Evolutionary conservation across 345 rosid genomes (phyloP).

Genomic region (Sonneratia caseolaris): DNA sequence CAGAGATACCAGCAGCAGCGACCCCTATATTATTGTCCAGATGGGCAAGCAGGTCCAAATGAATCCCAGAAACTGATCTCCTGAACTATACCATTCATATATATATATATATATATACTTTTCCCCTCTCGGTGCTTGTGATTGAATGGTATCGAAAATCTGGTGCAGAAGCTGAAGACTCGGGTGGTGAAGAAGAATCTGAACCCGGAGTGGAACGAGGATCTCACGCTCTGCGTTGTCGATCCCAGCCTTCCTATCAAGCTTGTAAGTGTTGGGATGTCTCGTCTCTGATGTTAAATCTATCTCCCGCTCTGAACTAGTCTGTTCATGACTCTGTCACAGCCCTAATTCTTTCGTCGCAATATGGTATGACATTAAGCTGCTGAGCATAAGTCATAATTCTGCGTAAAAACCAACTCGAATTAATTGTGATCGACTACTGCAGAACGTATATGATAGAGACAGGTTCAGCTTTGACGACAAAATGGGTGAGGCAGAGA

Average conservation of each 20-base stretch:
- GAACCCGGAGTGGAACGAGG: constrained; percentile 16
- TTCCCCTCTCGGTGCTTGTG: no score
- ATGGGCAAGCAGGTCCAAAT: constrained; percentile 10
- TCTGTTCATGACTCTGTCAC: background rate
- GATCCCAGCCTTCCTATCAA: constrained; percentile 10
- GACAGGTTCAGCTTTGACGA: constrained; percentile 62
- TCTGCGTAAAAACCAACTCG: background rate
- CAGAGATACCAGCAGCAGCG: constrained; percentile 40
- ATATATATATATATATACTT: no score
- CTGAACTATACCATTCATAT: no score
- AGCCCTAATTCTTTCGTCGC: background rate
- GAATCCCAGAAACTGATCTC: background rate
- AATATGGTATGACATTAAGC: no score
- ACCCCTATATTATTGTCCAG: constrained; percentile 5
- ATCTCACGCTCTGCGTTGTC: constrained; percentile 7
- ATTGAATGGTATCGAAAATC: background rate
- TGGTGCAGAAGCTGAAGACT: constrained; percentile 14
- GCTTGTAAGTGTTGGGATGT: constrained; percentile 8
- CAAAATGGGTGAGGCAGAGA: constrained; percentile 82
- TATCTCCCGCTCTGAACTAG: background rate
- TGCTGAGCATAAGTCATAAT: background rate
- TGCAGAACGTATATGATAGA: constrained; percentile 58
- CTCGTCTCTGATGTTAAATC: background rate
- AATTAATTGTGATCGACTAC: background rate
- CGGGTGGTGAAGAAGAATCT: constrained; percentile 14